Conservation (phyloP, 208 protist genomes). For the Acanthamoeba healyi region DNA sequence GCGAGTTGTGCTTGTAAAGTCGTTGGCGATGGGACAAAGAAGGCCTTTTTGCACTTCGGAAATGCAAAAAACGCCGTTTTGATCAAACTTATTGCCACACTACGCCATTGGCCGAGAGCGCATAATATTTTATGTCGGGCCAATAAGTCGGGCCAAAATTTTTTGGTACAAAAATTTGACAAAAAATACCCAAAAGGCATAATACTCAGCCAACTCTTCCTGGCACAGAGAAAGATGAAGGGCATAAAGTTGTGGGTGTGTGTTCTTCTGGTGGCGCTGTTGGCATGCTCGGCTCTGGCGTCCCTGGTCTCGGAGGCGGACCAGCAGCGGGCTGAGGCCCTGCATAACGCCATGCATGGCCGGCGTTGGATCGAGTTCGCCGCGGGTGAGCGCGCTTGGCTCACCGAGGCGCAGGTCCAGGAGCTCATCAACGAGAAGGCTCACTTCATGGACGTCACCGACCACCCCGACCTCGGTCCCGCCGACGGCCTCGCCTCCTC, state of each 20-base stretch:
- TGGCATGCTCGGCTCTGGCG: background rate
- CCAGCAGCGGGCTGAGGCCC: background rate
- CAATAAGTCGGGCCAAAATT: no score
- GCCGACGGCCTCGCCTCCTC: background rate
- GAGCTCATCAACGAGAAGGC: constrained; percentile 3
- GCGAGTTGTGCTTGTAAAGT: no score
- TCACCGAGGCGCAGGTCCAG: background rate
- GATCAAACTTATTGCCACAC: no score
- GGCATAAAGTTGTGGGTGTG: background rate
- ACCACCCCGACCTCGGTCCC: constrained; percentile 57
- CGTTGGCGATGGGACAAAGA: no score
- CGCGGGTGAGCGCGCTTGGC: background rate
- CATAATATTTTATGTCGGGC: no score
- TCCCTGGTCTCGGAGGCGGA: background rate
- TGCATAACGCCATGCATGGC: background rate
- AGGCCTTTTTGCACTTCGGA: no score
- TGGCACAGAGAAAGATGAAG: no score
- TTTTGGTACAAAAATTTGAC: no score
- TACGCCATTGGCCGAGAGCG: no score
- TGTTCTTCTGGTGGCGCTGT: background rate
- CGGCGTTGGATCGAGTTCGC: constrained; percentile 28
- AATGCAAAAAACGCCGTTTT: no score
- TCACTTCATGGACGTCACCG: constrained; percentile 74
- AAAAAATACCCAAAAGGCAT: no score
- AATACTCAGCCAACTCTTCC: no score